Conservation (phyloP, 768 basidiomycete genomes). For the Erythrobasidium yunnanense region DNA sequence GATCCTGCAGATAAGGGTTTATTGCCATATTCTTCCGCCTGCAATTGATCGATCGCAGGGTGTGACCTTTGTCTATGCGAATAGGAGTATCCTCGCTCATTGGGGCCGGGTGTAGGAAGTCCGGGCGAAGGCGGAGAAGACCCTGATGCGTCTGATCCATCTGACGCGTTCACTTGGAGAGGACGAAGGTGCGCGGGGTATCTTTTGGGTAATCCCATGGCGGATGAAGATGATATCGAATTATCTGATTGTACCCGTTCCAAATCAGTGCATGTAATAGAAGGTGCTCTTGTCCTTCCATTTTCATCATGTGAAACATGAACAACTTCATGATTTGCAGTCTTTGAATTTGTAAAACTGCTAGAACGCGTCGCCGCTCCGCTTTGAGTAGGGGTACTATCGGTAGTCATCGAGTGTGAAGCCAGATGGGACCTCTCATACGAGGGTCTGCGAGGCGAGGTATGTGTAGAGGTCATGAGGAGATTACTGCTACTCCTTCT, state of each 20-base stretch:
- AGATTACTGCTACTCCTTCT: not conserved
- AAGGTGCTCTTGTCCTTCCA: conserved; percentile 14
- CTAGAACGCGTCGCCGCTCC: not conserved
- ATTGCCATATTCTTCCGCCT: not conserved
- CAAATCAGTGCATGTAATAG: conserved; percentile 6
- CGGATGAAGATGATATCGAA: not conserved
- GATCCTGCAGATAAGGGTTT: not conserved
- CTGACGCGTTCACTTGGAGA: not conserved
- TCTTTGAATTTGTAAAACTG: not conserved
- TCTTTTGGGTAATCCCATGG: not conserved
- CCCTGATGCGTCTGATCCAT: not conserved
- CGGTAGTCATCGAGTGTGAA: not conserved
- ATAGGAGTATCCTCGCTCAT: not conserved
- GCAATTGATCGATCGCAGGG: conserved; percentile 3
- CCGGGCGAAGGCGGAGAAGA: not conserved
- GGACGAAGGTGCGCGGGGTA: conserved; percentile 4
- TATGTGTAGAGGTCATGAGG: not conserved
- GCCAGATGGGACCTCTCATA: not conserved
- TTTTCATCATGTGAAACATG: not conserved
- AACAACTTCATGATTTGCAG: conserved; percentile 4
- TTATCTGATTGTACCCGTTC: conserved; percentile 1
- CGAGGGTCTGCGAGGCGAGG: not conserved
- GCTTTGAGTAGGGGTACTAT: conserved; percentile 17
- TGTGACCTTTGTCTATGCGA: not conserved
- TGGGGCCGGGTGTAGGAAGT: not conserved